Conservation (phyloP, 306 rosid genomes). For the Pueraria montana region DNA sequence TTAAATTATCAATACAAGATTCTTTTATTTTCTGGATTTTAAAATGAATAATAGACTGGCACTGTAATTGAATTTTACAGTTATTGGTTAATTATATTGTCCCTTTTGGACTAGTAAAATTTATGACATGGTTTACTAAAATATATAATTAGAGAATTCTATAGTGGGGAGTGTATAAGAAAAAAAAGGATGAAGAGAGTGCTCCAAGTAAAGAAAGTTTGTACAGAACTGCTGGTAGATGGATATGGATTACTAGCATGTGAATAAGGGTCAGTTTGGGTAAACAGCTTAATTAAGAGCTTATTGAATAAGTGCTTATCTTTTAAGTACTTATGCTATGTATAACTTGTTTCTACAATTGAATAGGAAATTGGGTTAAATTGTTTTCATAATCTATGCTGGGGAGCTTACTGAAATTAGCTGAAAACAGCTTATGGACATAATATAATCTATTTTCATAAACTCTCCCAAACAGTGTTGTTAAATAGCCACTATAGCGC, state of each 20-base stretch:
- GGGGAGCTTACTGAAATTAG: no score
- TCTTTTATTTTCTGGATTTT: not conserved
- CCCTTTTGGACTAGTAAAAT: not conserved
- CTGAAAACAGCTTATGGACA: no score
- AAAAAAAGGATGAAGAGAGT: not conserved
- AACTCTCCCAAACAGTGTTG: no score
- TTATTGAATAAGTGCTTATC: not conserved
- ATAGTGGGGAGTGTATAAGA: not conserved
- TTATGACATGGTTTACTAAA: not conserved
- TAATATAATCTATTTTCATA: no score
- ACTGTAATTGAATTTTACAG: slow-evolving; percentile 15
- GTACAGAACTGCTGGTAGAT: not conserved
- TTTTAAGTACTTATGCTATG: not conserved
- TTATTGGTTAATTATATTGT: not conserved
- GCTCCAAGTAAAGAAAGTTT: not conserved
- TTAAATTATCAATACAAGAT: not conserved
- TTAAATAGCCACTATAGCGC: no score
- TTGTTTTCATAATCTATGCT: not conserved
- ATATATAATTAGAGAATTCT: slow-evolving; percentile 11
- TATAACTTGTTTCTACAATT: not conserved
- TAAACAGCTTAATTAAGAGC: not conserved
- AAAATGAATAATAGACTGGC: not conserved
- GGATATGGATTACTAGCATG: not conserved
- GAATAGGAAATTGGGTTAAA: not conserved
- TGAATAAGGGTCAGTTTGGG: not conserved